Evolutionary conservation across 2,329 filamentous ascomycete genomes (phyloP), one percentile per base, ranked within the genome.

Genomic region (Epichloe bromicola): DNA sequence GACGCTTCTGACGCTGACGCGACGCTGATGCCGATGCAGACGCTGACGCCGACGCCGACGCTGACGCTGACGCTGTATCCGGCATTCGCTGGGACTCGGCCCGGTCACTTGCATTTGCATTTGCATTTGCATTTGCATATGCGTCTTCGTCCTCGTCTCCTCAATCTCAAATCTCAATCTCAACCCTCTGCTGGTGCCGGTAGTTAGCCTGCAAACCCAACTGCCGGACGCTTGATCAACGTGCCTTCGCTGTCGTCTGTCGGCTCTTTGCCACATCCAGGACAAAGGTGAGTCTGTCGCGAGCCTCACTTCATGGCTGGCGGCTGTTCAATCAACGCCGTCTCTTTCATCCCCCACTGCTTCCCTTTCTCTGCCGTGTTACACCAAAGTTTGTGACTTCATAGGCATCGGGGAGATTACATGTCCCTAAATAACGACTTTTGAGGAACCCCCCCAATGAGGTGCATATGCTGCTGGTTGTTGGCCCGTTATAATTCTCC

Each of bases 141-240:
- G 49, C 56, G 33, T 54, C 51, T 33, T 54, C 51, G 50, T 56
- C 44, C 55, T 56, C 50, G 54, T 55, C 40, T 47, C 54, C 51
- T 56, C 59, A 26, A 26, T 26, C 26, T 26, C 26, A 26, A 26
- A 26, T 8, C 51, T 56, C 59, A 51, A 54, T 53, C 44, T 41
- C 59, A 50, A 56, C 55, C 48, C 48, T 59, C 54, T 58, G 54
- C 19, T 52, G 56, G 65, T 57, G 67, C 20, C 52, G 57, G 64
- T 57, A 67, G 69, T 59, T 70, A 75, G 33, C 42, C 46, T 39
- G n/a, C 39, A 58, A 74, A 71, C 63, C 71, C 73, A 58, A 72
- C 70, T 48, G 70, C 73, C 59, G 70, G 72, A 57, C 62, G 62
- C 40, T 43, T 57, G 46, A 59, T 62, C 58, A 52, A 55, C 42